Base-by-base conservation (phyloP, 2,329 filamentous ascomycete genomes). In the Canariomyces notabilis region DNA sequence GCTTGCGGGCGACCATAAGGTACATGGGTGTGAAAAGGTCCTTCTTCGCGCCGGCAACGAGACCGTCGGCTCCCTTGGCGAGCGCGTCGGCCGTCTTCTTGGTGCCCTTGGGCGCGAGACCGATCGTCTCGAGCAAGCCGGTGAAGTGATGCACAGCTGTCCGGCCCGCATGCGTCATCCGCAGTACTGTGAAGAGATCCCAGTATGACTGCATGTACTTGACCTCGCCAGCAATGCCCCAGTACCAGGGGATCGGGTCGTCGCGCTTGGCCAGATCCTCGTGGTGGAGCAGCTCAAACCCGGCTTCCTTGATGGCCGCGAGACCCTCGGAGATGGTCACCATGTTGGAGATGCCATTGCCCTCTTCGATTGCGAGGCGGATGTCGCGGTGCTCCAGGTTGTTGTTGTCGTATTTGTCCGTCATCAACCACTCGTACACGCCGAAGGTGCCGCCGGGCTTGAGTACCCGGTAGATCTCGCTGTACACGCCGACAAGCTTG, bases 391-490 rank as follows among this genome's bases (percentile, higher is more conserved):
- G 93, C 61, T 82, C 76, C 1, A 87, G 68, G 75, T 96, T 89
- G 50, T 85, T 76, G 65, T 95, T 91, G 72, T 97, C 86, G 70
- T 96, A 98, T 19, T 83, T 74, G 53, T 96, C 90, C 6, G 90
- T 97, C 93, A 98, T 97, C 63, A 97, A 76, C 93, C 93, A 97
- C 70, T 98, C 93, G 71, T 97, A 98, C 42, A 97, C 91, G 64
- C 91, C 93, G 60, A 97, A 98, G 42, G 89, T 76, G 66, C 93
- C 91, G 50, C 93, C 93, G 16, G 93, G 93, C 78, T 97, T 98
- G 54, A 98, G 77, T 18, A 96, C 90, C 38, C 88, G 87, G 79
- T 85, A 90, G 62, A 97, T 97, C 68, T 97, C 85, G 64, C 81
- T 84, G 74, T 98, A 98, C 56, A 96, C 89, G 49, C 88, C 90